Evolutionary conservation across 768 basidiomycete genomes (phyloP).

Genomic region (Pulveroboletus frians): DNA sequence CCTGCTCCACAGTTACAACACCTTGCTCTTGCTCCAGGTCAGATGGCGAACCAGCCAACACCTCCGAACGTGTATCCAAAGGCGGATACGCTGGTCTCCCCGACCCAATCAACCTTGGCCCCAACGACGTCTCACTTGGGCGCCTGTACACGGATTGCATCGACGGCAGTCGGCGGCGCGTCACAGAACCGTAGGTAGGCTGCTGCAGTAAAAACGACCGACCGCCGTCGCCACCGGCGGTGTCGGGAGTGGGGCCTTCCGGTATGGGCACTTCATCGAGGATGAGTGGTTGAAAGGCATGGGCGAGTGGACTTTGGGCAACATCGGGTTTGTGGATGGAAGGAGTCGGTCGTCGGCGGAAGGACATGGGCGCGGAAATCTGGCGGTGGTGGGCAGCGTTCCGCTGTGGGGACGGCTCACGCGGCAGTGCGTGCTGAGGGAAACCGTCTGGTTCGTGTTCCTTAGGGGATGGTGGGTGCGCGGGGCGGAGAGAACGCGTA

Average conservation of each 20-base stretch:
- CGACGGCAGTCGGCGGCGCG: conserved; percentile 36
- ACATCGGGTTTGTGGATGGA: conserved; percentile 20
- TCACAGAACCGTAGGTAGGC: conserved; percentile 37
- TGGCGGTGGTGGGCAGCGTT: conserved; percentile 10
- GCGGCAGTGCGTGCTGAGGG: neutral
- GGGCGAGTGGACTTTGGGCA: conserved; percentile 56
- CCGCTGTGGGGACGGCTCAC: conserved; percentile 7
- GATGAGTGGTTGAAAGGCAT: conserved; percentile 64
- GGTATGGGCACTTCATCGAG: conserved; percentile 43
- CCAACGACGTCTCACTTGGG: conserved; percentile 10
- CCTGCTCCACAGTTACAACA: conserved; percentile 24
- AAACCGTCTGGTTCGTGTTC: conserved; percentile 14
- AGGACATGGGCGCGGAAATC: conserved; percentile 8
- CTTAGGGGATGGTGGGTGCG: conserved; percentile 18
- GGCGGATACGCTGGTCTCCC: conserved; percentile 13
- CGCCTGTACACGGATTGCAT: conserved; percentile 22
- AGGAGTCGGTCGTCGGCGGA: conserved; percentile 20
- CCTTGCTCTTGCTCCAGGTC: conserved; percentile 13
- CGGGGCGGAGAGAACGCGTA: conserved; percentile 20
- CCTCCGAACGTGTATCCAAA: conserved; percentile 24
- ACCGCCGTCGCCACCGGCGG: conserved; percentile 6
- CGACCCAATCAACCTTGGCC: neutral
- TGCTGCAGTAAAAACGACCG: conserved; percentile 6
- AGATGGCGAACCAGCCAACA: conserved; percentile 20
- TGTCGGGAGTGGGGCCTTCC: conserved; percentile 27